Evolutionary conservation across 345 rosid species (phyloP), one percentile per base, ranked within the genome.

Genomic region (Eucalyptus albens): DNA sequence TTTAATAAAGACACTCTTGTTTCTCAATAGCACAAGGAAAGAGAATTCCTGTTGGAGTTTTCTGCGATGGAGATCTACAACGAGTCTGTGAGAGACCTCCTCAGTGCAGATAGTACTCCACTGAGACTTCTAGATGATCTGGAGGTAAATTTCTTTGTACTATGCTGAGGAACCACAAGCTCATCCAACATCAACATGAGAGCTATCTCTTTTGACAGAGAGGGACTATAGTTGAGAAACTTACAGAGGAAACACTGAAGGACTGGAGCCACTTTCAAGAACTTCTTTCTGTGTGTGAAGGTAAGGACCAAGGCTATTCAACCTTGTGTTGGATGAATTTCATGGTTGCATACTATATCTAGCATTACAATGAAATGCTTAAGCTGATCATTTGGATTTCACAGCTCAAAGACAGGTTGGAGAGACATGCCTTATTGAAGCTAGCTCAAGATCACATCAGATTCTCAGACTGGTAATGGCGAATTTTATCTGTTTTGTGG

Each of bases 381-480:
- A 4, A 37, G 9, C 29, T 86, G 51, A 42, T 56, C 59, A 55
- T 44, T 51, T 87, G 72, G 88, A 88, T 87, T 88, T 91, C 89
- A 93, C 95, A 98, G 99, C 98, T 91, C 99, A 97, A 93, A 94
- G 99, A 87, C 98, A 97, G 88, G 95, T 97, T 87, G 98, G 98
- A 86, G 99, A 97, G 93, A 97, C 99, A 89, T 93, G 97, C 92
- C 92, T 97, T 90, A 97, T 97, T 77, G 99, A 96, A 91, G 92
- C 95, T 90, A 97, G 99, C 93, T 97, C 99, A 87, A 96, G 99
- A 92, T 97, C 99, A 87, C 99, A 97, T 93, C 98, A 97, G 96
- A 97, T 97, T 89, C 89, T 97, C 92, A 96, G 95, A 93, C 87
- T 97, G 98, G 99, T 97, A 97, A 29, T 69, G 26, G 86, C 88